Evolutionary conservation across 495 filamentous ascomycete genomes (phyloP), one percentile per base, ranked within the genome.

Genomic region (Cudoniella acicularis): DNA sequence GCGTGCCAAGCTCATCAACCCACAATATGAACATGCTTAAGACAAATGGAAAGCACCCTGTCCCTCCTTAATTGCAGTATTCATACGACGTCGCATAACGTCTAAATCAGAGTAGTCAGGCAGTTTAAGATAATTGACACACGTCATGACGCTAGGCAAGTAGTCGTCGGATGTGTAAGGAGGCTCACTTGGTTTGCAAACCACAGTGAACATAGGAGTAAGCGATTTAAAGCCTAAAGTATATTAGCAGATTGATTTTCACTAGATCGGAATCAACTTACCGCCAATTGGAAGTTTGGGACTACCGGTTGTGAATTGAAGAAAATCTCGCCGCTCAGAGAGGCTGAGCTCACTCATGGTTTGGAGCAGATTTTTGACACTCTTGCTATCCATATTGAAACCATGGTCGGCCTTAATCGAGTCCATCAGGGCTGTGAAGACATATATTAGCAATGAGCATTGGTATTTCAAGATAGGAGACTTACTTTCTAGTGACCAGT

Each of bases 361-460:
- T 67, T 97, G 92, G 2, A 99, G 82, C 61, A 99, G 68, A 65
- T 99, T 98, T 42, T 84, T 90, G 30, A 99, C 94, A 59, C 91
- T 96, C 77, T 87, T 91, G 79, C 95, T 98, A 64, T 99, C 95
- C 86, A 99, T 94, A 63, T 98, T 98, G 78, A 91, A 99, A 2
- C 95, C 95, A 69, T 99, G 95, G 67, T 99, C 95, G n/a, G 95
- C 95, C 77, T 98, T 99, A 73, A 99, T 92, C 1, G 93, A 96
- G 68, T 99, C 95, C 83, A 93, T 96, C 22, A 98, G 79, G 40
- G 94, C 90, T 95, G 67, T 6, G 63, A 52, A 43, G 16, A 54
- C 6, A 20, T 16, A 21, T 47, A 47, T 64, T 59, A 64, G 61
- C 22, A 56, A 48, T n/a, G 46, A 20, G 36, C 40, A 48, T 41